phyloP scores from a whole-genome alignment of 345 rosid species.

The Brassica napus region Da-Ae NC_063440.1:19159001-19159500 shows the following conservation, averaged over 20 bases:
- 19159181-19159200: conserved; percentile 58
- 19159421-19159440: conserved; percentile 89
- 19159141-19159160: neutral
- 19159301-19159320: conserved; percentile 89
- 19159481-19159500: conserved; percentile 1
- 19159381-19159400: conserved; percentile 88
- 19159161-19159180: neutral
- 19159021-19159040: conserved; percentile 99
- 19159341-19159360: conserved; percentile 81
- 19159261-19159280: conserved; percentile 76
- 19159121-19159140: conserved; percentile 27
- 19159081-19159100: conserved; percentile 98
- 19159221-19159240: conserved; percentile 71
- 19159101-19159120: conserved; percentile 84
- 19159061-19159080: conserved; percentile 75
- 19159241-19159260: conserved; percentile 60
- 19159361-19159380: conserved; percentile 85
- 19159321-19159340: conserved; percentile 79
- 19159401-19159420: conserved; percentile 93
- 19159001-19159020: conserved; percentile 97
- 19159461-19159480: neutral
- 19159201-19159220: conserved; percentile 88
- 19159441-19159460: neutral
- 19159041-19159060: conserved; percentile 55
- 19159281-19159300: conserved; percentile 83